Percentiles rank a stretch among this genome's conserved stretches.
Conservation (phyloP, 73 alveolate genomes). For the Diophrys appendiculata region DNA sequence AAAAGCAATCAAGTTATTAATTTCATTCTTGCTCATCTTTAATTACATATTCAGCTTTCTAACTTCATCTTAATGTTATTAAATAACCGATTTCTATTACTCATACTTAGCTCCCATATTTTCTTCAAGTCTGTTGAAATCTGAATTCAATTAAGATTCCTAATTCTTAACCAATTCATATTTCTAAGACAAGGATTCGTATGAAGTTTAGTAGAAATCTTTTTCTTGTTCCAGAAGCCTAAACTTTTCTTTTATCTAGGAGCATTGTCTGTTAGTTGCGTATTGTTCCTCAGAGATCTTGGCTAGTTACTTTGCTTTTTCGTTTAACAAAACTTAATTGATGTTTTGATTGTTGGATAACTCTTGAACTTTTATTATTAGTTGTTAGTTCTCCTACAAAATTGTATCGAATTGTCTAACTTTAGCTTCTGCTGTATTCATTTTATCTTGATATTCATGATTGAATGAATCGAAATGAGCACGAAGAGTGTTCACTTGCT, state of each 20-base stretch:
- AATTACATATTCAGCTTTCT: conserved; percentile 22
- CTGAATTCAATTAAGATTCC: no score
- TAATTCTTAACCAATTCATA: no score
- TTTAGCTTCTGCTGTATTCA: conserved; percentile 54
- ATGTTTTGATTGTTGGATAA: not conserved
- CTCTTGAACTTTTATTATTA: not conserved
- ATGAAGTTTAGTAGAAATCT: no score
- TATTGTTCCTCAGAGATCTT: not conserved
- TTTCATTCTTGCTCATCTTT: conserved; percentile 23
- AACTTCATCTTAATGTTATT: not conserved
- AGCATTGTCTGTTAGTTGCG: not conserved
- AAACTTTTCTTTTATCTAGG: not conserved
- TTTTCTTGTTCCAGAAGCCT: no score
- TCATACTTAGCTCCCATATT: no score
- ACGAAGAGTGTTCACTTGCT: conserved; percentile 51
- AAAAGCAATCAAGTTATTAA: conserved; percentile 12
- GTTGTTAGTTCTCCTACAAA: not conserved
- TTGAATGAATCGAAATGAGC: conserved; percentile 62
- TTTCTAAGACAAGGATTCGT: no score
- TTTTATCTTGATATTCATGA: conserved; percentile 29
- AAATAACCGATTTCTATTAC: no score
- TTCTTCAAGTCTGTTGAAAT: no score
- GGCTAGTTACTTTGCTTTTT: not conserved
- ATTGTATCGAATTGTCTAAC: conserved; percentile 21
- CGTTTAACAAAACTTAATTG: not conserved